phyloP scores from a whole-genome alignment of 2,329 filamentous ascomycete species.

The Trichoderma lentiforme region DNA sequence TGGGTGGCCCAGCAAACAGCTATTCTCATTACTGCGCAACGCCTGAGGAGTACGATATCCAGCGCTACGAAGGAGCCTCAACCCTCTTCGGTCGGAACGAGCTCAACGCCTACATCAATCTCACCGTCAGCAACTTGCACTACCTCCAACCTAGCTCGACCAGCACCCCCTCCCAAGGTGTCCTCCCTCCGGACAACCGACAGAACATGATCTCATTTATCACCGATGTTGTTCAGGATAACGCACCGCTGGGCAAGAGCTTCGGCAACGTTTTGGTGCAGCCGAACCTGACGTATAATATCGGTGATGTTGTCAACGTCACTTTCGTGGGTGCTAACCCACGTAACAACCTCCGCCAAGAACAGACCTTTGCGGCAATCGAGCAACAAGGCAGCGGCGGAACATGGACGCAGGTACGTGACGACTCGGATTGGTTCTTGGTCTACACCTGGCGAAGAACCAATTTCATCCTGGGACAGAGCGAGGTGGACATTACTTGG shows the following conservation, averaged over 20 bases:
- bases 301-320: constrained; percentile 61
- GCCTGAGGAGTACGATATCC: constrained; percentile 74
- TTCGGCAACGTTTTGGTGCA: constrained; percentile 68
- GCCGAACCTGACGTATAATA: constrained; percentile 50
- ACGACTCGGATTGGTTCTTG: constrained; percentile 80
- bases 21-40: constrained; percentile 83
- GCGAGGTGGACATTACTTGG: constrained; percentile 78
- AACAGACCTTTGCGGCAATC: constrained; percentile 72
- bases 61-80: constrained; percentile 92
- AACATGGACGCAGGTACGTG: constrained; percentile 63
- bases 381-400: constrained; percentile 53
- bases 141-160: constrained; percentile 37
- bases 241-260: constrained; percentile 57
- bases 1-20: constrained; percentile 85
- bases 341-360: constrained; percentile 78
- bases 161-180: constrained; percentile 48
- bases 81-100: constrained; percentile 84
- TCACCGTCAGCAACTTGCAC: constrained; percentile 63
- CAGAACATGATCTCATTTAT: constrained; percentile 77
- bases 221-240: constrained; percentile 72
- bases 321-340: constrained; percentile 86
- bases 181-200: constrained; percentile 73
- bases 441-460: constrained; percentile 77
- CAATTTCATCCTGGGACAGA: constrained; percentile 66
- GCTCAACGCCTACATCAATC: constrained; percentile 81